Conservation (phyloP, 2,329 filamentous ascomycete genomes). For the Hirsutella rhossiliensis region DNA sequence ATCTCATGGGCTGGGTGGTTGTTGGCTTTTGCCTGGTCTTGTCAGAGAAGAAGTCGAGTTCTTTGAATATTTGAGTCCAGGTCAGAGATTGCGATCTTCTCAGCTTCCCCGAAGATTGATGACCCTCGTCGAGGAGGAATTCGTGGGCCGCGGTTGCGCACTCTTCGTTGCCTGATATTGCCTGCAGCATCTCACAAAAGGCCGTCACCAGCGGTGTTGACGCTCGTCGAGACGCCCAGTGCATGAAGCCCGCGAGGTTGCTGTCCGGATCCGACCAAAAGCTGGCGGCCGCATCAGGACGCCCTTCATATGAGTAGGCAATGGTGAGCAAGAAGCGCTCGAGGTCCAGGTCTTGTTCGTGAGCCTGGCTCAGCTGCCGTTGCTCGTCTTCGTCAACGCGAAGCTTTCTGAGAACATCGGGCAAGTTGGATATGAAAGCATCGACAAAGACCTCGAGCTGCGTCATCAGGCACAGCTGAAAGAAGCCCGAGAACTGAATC, state of each 20-base stretch:
- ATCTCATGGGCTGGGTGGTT: constrained; percentile 22
- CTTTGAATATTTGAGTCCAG: constrained; percentile 86
- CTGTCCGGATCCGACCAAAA: constrained; percentile 92
- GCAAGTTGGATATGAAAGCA: constrained; percentile 88
- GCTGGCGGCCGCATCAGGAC: constrained; percentile 69
- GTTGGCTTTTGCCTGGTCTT: constrained; percentile 64
- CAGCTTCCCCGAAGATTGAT: constrained; percentile 63
- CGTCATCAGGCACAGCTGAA: constrained; percentile 62
- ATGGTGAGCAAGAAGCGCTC: constrained; percentile 90
- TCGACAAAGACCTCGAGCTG: constrained; percentile 83
- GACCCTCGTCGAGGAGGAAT: constrained; percentile 79
- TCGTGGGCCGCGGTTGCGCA: constrained; percentile 78
- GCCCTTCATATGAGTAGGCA: constrained; percentile 78
- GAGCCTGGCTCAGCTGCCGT: constrained; percentile 51
- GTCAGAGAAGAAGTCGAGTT: constrained; percentile 72
- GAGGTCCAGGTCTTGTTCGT: constrained; percentile 60
- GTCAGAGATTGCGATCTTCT: constrained; percentile 75
- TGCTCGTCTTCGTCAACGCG: constrained; percentile 87
- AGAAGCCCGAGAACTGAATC: constrained; percentile 56
- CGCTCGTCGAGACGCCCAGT: constrained; percentile 91
- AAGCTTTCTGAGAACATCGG: constrained; percentile 76
- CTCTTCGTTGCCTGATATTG: constrained; percentile 70
- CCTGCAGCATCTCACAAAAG: constrained; percentile 92
- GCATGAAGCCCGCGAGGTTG: constrained; percentile 86
- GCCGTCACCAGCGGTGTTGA: constrained; percentile 93